Percentiles rank a stretch among this genome's conserved stretches.
These are phyloP conservation scores for Colletotrichum sp. DNA, from an alignment of 2,329 filamentous ascomycete genomes.

Conservation along the genomic window DNA sequence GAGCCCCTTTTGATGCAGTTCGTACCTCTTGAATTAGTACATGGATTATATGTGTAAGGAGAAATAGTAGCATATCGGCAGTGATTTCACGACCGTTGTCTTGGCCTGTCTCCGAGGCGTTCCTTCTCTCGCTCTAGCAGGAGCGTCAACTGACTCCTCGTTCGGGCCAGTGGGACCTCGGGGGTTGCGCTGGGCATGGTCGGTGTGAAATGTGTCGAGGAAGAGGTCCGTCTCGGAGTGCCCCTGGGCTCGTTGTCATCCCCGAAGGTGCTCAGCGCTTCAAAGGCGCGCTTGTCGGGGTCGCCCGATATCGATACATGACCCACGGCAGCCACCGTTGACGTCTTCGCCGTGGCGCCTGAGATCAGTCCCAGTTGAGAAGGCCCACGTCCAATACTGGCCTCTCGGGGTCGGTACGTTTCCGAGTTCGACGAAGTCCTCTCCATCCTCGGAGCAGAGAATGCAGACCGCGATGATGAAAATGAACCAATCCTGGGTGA, in stretches of 20 bases:
- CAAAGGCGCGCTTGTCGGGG: conserved; percentile 23
- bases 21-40: conserved; percentile 16
- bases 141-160: conserved; percentile 65
- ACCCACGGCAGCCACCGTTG: conserved; percentile 17
- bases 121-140: conserved; percentile 59
- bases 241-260: not conserved
- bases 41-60: conserved; percentile 14
- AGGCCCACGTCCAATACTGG: conserved; percentile 30
- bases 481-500: conserved; percentile 13
- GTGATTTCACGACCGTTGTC: not conserved
- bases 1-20: conserved; percentile 18
- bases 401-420: conserved; percentile 14
- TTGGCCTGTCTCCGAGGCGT: conserved; percentile 12
- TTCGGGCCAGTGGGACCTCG: conserved; percentile 56
- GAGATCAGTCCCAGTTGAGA: conserved; percentile 32
- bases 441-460: conserved; percentile 14
- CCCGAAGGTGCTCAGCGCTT: conserved; percentile 23
- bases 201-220: conserved; percentile 48
- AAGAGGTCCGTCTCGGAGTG: conserved; percentile 23
- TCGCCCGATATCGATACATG: conserved; percentile 15
- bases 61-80: not conserved
- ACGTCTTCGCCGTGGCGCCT: conserved; percentile 19
- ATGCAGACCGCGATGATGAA: conserved; percentile 13
- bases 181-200: conserved; percentile 53
- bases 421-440: conserved; percentile 9